Base-by-base conservation (phyloP, 208 protist genomes). In the Crithidia thermophila region DNA sequence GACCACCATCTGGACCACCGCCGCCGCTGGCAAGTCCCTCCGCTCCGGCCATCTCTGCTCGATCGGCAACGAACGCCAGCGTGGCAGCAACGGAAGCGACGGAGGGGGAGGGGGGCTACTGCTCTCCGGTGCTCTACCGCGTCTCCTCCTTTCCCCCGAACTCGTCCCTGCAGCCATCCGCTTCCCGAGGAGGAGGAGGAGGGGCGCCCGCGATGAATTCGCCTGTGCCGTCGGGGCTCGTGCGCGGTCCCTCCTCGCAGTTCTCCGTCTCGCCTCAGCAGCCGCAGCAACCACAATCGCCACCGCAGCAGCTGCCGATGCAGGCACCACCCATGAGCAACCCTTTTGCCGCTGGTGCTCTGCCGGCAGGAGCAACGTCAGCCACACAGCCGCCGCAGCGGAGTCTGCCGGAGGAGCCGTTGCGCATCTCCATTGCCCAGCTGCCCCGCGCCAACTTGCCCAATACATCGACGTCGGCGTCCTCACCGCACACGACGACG, bases 111-210 rank as follows among this genome's bases (percentile, higher is more conserved):
- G 67, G 66, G 16, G 31, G 28, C 49, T 73, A 61, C 50, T 60
- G 58, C 49, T 73, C 67, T 16, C 67, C 58, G 11, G 37, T 45
- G 20, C 57, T 46, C 31, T 60, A 61, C 50, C 49, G 55, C 20
- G n/a, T 37, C 0, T 28, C 47, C 16, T 18, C 46, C 14, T 40
- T 61, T 34, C 39, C 20, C 6, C 0, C 40, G 21, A 34, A 9
- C 11, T 56, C 30, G 28, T 50, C 4, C 13, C 57, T 50, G 21
- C 21, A 40, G 0, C 42, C 40, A 4, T n/a, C 40, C 40, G 40
- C 11, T n/a, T 8, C 40, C 40, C 11, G n/a, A n/a, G n/a, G n/a
- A n/a, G n/a, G n/a, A n/a, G n/a, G n/a, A n/a, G n/a, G n/a, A n/a
- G n/a, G n/a, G n/a, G n/a, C n/a, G n/a, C n/a, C n/a, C n/a, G n/a